Evolutionary conservation across 192 early-diverging fungal genomes (phyloP).

Genomic region (Backusella morwellensis): DNA sequence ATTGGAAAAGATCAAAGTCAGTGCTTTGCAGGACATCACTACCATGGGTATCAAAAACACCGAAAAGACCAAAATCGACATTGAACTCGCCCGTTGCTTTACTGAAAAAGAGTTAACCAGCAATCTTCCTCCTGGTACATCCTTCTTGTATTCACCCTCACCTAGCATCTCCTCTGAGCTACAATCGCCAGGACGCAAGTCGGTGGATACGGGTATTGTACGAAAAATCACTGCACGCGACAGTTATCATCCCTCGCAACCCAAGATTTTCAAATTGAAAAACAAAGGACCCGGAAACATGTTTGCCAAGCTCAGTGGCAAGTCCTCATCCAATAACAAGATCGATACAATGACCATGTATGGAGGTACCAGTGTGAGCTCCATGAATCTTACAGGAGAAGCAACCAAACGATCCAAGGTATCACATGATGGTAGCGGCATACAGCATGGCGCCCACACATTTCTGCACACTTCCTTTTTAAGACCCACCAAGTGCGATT

Average conservation of each 20-base stretch:
- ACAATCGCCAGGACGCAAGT: slow-evolving; percentile 21
- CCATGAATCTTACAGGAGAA: slow-evolving; percentile 4
- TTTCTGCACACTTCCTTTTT: slow-evolving; percentile 24
- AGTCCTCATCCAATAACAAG: not conserved
- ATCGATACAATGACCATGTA: not conserved
- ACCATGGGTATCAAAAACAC: slow-evolving; percentile 52
- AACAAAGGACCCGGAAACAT: slow-evolving; percentile 39
- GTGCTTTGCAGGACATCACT: slow-evolving; percentile 49
- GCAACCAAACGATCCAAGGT: not conserved
- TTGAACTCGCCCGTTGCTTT: slow-evolving; percentile 44
- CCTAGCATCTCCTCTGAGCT: slow-evolving; percentile 20
- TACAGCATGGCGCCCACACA: slow-evolving; percentile 10
- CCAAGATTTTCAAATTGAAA: slow-evolving; percentile 58
- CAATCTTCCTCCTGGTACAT: slow-evolving; percentile 30
- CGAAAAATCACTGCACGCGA: slow-evolving; percentile 7
- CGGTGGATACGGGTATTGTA: slow-evolving; percentile 16
- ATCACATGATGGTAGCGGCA: not conserved
- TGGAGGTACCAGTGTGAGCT: not conserved
- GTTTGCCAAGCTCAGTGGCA: slow-evolving; percentile 31
- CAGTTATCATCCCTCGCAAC: not conserved
- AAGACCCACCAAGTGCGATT: slow-evolving; percentile 42
- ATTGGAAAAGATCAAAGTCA: slow-evolving; percentile 44
- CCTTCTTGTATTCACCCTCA: slow-evolving; percentile 12
- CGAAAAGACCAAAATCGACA: slow-evolving; percentile 52
- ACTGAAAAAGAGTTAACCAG: slow-evolving; percentile 22